Conservation (phyloP, 805 yeast genomes). For the Ogataea siamensis region DNA sequence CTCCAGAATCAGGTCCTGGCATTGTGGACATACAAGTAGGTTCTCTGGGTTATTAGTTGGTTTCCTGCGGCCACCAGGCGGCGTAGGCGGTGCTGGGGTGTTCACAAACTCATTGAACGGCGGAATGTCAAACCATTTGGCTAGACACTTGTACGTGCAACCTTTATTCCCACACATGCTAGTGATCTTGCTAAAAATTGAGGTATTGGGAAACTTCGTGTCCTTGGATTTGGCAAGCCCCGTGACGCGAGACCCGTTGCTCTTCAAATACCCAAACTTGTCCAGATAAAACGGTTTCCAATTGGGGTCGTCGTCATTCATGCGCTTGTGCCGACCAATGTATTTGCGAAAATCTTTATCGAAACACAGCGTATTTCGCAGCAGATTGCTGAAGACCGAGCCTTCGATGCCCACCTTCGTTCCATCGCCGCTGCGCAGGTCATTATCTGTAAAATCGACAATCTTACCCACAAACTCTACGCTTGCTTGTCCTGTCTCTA, state of each 20-base stretch:
- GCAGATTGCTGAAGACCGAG: constrained; percentile 30
- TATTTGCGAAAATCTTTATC: constrained; percentile 24
- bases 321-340: constrained; percentile 26
- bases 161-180: constrained; percentile 28
- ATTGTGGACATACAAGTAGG: constrained; percentile 30
- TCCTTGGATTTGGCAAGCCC: constrained; percentile 14
- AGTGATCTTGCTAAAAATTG: constrained; percentile 29
- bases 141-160: constrained; percentile 27
- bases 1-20: constrained; percentile 30
- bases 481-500: constrained; percentile 22
- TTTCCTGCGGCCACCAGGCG: constrained; percentile 29
- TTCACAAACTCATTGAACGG: constrained; percentile 35
- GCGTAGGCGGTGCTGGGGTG: constrained; percentile 36
- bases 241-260: constrained; percentile 10
- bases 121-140: constrained; percentile 38
- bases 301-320: constrained; percentile 11
- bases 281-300: constrained; percentile 33
- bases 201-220: constrained; percentile 32
- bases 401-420: constrained; percentile 29
- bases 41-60: constrained; percentile 34
- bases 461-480: constrained; percentile 30
- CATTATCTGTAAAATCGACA: constrained; percentile 31
- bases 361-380: constrained; percentile 30
- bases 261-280: constrained; percentile 28
- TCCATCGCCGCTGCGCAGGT: constrained; percentile 27